These are phyloP conservation scores for Otatea glauca DNA, from an alignment of 176 grass and related monocot genomes.

Conservation along the genomic window DNA sequence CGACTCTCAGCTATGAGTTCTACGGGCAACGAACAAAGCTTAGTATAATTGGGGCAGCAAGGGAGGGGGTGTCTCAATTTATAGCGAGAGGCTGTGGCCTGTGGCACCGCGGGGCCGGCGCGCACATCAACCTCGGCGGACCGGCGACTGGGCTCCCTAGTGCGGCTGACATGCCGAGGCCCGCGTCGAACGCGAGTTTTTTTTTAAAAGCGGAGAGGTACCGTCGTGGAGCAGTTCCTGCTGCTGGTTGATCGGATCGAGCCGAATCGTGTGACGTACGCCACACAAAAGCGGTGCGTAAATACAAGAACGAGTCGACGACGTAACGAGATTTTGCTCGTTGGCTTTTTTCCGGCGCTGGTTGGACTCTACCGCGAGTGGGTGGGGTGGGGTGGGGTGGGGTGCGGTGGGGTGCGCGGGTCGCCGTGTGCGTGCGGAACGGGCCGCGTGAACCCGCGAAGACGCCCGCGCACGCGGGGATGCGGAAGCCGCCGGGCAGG, in stretches of 20 bases:
- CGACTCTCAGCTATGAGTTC: slow-evolving; percentile 29
- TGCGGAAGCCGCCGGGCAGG: too few relatives aligned
- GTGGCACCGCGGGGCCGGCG: background rate
- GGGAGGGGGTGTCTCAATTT: background rate
- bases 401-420: background rate
- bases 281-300: background rate
- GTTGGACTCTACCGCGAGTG: background rate
- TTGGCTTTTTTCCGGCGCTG: background rate
- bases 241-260: background rate
- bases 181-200: background rate
- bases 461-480: too few relatives aligned
- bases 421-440: background rate
- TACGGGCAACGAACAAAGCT: background rate
- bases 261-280: background rate
- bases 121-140: background rate
- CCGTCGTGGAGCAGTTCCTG: background rate
- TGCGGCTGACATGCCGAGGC: background rate
- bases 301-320: background rate
- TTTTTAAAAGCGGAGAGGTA: background rate
- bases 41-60: background rate
- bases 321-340: background rate
- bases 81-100: slow-evolving; percentile 3
- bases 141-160: background rate
- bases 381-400: background rate
- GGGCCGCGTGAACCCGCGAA: background rate